Evolutionary conservation across 345 rosid genomes (phyloP), one percentile per base, ranked within the genome.

Genomic region (Eutrema japonicum): DNA sequence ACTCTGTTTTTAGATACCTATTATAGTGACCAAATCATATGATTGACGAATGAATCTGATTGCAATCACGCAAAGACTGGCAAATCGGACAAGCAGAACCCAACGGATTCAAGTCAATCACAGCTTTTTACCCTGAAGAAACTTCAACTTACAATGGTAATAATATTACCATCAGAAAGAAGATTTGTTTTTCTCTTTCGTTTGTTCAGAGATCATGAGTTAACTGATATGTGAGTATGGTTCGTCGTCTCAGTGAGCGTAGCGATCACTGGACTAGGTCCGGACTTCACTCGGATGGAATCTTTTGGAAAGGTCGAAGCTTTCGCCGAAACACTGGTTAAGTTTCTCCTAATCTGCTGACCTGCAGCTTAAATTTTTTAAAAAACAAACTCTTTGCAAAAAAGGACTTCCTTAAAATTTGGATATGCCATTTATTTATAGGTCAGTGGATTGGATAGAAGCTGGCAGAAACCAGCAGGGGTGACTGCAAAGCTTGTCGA

Each of bases 251-350:
- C 77, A 78, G 81, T 78, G 70, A 78, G 81, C 10, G 30, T 72
- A 60, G 81, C 77, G 7, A 79, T 79, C 76, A 86, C 96, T 36
- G 99, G 96, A 55, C 78, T 95, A n/a, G 96, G 97, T 43, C 90
- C 97, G 1, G 96, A 95, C 79, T 95, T 86, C 47, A 95, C 99
- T 7, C 79, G 77, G 67, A 84, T 95, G 92, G 97, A 93, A 63
- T 92, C 97, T 13, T 95, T 95, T 59, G 97, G 97, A 65, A 95
- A 95, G 76, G 99, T 95, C 3, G 97, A 87, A 9, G 97, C 81
- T 4, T 95, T 95, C 40, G 96, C 96, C 0, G 96, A 95, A 55
- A 92, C 90, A 51, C 74, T 94, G 86, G 98, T 91, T 66, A 54
- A 76, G 70, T 63, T 70, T 56, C 68, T 27, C 22, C 18, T 4